Base-by-base conservation (phyloP, 352 stramenopile species). In the Pythium biforme region DNA sequence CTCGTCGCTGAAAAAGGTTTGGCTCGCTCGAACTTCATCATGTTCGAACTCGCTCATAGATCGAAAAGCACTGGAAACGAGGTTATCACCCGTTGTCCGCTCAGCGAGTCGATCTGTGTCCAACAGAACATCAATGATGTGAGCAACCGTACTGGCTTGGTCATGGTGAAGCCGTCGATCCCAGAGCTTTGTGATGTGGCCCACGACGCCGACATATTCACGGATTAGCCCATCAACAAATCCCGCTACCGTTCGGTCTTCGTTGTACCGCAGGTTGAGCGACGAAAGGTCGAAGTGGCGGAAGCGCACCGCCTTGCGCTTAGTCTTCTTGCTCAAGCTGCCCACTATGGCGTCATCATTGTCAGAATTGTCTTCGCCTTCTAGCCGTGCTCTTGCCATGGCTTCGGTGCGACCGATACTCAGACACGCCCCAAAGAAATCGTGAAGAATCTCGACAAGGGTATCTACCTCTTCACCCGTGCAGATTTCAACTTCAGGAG, bases 231-330 rank as follows among this genome's bases (percentile, higher is more conserved):
- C 55, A 41, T 88, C 77, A 14, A 89, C 74, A 60, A 78, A 71
- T 9, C 49, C 31, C 17, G 72, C 74, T 6, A 78, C 62, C n/a
- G 59, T 65, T 39, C 77, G 67, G 39, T 88, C 66, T 10, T 77
- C 70, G 25, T 81, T 68, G 40, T 90, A 89, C 25, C 83, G 66
- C 27, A 90, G 64, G 43, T 77, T 78, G 20, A 89, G 46, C 25
- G 79, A 86, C 8, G 81, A 90, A 2, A 90, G 64, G 48, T 89
- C 76, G 20, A 90, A 90, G 22, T 70, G 82, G 19, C 72, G 81
- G 34, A 90, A 90, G 0, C 76, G 70, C n/a, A 90, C 77, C 7
- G 43, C 20, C 57, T 63, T 62, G 7, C 31, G 25, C 19, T 52
- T 67, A 4, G 11, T 56, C 34, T 49, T 50, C 20, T 26, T 56